Conservation (phyloP, 2,329 filamentous ascomycete genomes). For the Lecanicillium sp. region DNA sequence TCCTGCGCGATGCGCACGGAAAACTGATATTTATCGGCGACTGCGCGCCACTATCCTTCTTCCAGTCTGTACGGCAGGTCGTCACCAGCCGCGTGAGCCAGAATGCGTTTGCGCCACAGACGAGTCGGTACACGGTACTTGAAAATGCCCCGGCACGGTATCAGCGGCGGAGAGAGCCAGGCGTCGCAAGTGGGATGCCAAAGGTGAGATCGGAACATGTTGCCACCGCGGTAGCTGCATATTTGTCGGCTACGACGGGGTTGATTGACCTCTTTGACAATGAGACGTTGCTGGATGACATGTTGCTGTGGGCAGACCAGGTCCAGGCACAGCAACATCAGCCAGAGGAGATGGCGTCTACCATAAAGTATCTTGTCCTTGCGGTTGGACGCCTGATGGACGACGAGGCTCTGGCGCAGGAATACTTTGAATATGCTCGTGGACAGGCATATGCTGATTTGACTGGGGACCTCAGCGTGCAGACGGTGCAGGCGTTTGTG, state of each 20-base stretch:
- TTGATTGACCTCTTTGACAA: slow-evolving; percentile 42
- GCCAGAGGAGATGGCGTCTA: slow-evolving; percentile 28
- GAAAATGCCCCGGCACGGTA: slow-evolving; percentile 31
- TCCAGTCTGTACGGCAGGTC: slow-evolving; percentile 45
- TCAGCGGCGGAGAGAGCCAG: neutral
- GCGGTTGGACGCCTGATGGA: slow-evolving; percentile 39
- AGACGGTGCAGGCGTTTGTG: slow-evolving; percentile 41
- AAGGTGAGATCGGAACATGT: slow-evolving; percentile 20
- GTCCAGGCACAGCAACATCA: slow-evolving; percentile 15
- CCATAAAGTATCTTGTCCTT: slow-evolving; percentile 41
- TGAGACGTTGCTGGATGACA: slow-evolving; percentile 27
- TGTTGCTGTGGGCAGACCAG: slow-evolving; percentile 32
- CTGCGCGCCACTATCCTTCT: slow-evolving; percentile 48
- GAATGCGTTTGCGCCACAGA: slow-evolving; percentile 43
- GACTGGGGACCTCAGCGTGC: slow-evolving; percentile 37
- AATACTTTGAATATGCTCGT: slow-evolving; percentile 43
- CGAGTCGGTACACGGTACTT: slow-evolving; percentile 40
- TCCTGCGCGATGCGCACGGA: slow-evolving; percentile 44
- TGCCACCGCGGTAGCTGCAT: slow-evolving; percentile 23
- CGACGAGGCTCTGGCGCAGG: slow-evolving; percentile 32
- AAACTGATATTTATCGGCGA: slow-evolving; percentile 50
- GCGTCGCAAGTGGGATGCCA: slow-evolving; percentile 13
- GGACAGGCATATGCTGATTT: slow-evolving; percentile 36
- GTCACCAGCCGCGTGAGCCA: slow-evolving; percentile 40
- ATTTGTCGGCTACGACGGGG: slow-evolving; percentile 33